These are phyloP conservation scores for Verticillium tricorpus DNA, from an alignment of 2,329 filamentous ascomycete species.

Conservation along the genomic window DNA sequence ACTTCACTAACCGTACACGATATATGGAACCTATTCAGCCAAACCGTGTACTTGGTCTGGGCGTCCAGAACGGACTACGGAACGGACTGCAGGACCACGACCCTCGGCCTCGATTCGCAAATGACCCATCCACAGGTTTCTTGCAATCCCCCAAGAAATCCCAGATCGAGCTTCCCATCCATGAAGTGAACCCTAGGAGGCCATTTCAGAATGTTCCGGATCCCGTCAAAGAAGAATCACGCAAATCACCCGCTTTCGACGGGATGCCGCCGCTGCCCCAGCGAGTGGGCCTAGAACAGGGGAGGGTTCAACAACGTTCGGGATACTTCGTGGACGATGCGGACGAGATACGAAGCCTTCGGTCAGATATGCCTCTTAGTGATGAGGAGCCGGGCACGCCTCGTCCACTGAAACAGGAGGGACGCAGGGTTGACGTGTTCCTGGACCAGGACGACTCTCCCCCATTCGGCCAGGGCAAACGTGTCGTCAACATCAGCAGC, in stretches of 20 bases:
- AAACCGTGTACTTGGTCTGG: neutral
- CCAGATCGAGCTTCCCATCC: constrained; percentile 32
- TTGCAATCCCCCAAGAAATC: neutral
- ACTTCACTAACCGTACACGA: neutral
- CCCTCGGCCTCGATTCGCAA: neutral
- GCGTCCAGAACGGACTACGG: neutral
- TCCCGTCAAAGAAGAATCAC: neutral
- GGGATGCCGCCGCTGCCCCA: neutral
- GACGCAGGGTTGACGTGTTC: constrained; percentile 14
- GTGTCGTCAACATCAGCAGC: constrained; percentile 9
- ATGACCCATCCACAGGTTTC: neutral
- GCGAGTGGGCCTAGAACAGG: neutral
- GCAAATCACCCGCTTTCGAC: neutral
- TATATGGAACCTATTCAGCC: neutral
- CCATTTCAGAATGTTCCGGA: constrained; percentile 10
- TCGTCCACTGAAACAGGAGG: constrained; percentile 13
- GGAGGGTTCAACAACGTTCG: neutral
- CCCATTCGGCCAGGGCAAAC: neutral
- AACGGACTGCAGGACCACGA: neutral
- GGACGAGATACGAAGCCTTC: neutral
- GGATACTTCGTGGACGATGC: neutral
- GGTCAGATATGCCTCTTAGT: neutral
- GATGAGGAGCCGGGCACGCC: constrained; percentile 13
- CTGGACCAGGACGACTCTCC: constrained; percentile 13
- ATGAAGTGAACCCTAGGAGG: constrained; percentile 27